Percentiles rank a stretch among this genome's conserved stretches.
phyloP scores from a whole-genome alignment of 768 basidiomycete species.

The Pleurotus sapidus region DNA sequence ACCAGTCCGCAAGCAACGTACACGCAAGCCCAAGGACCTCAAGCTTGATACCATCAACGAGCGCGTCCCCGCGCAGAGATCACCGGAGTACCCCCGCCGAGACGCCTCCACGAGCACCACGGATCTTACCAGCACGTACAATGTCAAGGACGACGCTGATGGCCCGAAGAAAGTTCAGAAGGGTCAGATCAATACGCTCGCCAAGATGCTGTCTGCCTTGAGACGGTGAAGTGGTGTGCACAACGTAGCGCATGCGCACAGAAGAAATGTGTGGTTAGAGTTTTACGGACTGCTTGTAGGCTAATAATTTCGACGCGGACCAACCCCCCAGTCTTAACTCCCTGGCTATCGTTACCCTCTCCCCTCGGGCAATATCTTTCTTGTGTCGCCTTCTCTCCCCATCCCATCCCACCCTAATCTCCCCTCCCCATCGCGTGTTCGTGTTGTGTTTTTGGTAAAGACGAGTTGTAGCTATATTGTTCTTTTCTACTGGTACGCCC shows the following conservation, averaged over 20 bases:
- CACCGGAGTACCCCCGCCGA: slow-evolving; percentile 44
- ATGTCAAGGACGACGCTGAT: slow-evolving; percentile 42
- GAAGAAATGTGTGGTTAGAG: background rate
- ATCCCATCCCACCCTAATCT: background rate
- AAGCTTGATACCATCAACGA: slow-evolving; percentile 76
- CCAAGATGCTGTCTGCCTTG: slow-evolving; percentile 87
- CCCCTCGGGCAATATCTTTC: background rate
- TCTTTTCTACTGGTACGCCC: slow-evolving; percentile 8
- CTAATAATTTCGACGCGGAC: background rate
- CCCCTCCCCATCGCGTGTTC: background rate
- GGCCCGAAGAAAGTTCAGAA: slow-evolving; percentile 78
- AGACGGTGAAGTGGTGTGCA: slow-evolving; percentile 44
- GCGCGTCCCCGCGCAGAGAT: slow-evolving; percentile 34
- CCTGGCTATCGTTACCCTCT: background rate
- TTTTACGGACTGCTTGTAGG: slow-evolving; percentile 2
- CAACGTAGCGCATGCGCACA: background rate
- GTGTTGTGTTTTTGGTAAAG: slow-evolving; percentile 6
- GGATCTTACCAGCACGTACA: slow-evolving; percentile 47
- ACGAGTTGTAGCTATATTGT: slow-evolving; percentile 6
- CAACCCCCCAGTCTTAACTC: background rate
- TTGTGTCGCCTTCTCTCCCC: background rate
- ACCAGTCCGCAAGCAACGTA: slow-evolving; percentile 60
- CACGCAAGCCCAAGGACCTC: slow-evolving; percentile 63
- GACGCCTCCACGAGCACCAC: slow-evolving; percentile 78
- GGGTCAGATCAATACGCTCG: slow-evolving; percentile 85